A percentile compares a stretch with the other conserved stretches of the same genome.
These are phyloP conservation scores for Cercospora sp. DNA, from an alignment of 2,329 filamentous ascomycete species.

Conservation along the genomic window DNA sequence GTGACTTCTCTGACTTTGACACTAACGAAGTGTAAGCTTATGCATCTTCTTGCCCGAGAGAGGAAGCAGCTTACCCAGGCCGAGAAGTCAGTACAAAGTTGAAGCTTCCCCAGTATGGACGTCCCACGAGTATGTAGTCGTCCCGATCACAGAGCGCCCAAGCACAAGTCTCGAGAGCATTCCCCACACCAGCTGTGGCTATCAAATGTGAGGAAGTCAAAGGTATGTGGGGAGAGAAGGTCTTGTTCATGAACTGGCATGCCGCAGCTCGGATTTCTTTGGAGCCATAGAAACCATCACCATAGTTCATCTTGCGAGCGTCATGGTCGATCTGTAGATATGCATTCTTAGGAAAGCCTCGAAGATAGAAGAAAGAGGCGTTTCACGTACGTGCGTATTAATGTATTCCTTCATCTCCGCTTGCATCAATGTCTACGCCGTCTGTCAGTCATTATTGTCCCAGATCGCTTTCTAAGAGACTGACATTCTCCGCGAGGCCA, in stretches of 20 bases:
- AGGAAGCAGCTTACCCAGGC: neutral
- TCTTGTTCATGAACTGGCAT: neutral
- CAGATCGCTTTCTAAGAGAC: neutral
- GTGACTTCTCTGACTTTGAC: neutral
- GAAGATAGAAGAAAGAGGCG: neutral
- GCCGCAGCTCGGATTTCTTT: neutral
- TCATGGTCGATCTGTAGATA: neutral
- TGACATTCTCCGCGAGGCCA: neutral
- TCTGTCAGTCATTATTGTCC: neutral
- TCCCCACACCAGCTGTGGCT: neutral
- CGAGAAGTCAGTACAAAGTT: neutral
- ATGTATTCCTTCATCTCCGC: neutral
- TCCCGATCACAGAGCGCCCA: neutral
- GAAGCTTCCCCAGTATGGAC: neutral
- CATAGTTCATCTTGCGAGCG: neutral
- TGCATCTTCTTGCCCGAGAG: neutral
- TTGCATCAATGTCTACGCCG: neutral
- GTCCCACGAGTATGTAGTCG: neutral
- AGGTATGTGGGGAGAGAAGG: neutral
- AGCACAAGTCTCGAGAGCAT: neutral
- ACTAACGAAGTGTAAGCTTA: neutral
- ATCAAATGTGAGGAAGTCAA: neutral
- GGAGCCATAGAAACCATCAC: neutral
- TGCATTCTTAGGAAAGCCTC: neutral
- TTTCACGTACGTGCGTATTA: neutral